These are phyloP conservation scores for Meyerozyma athensensis DNA, from an alignment of 1,139 yeast genomes.

Conservation along the genomic window DNA sequence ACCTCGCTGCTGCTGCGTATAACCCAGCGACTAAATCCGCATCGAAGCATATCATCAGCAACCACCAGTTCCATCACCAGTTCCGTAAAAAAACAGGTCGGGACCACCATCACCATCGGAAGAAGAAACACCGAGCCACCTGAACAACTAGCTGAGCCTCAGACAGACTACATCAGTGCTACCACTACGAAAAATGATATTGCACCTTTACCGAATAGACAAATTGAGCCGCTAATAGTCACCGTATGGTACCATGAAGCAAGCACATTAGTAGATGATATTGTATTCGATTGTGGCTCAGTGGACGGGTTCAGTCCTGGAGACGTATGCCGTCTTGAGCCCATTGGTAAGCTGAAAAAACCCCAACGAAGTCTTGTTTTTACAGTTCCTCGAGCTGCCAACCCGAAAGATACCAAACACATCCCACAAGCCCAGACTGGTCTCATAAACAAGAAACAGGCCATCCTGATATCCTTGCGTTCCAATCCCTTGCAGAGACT, in stretches of 20 bases:
- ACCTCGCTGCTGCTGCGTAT: neutral
- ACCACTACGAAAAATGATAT: constrained; percentile 5
- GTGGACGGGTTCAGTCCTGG: constrained; percentile 61
- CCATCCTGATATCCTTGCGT: constrained; percentile 49
- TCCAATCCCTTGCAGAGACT: constrained; percentile 59
- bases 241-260: constrained; percentile 75
- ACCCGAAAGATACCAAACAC: constrained; percentile 31
- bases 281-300: constrained; percentile 54
- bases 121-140: constrained; percentile 5
- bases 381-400: constrained; percentile 28
- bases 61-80: constrained; percentile 7
- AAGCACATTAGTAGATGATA: constrained; percentile 53
- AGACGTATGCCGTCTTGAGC: constrained; percentile 62
- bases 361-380: constrained; percentile 32
- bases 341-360: constrained; percentile 14
- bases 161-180: neutral
- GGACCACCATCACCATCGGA: constrained; percentile 18
- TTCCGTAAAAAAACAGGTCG: constrained; percentile 12
- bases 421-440: constrained; percentile 7
- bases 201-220: constrained; percentile 11
- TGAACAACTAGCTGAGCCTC: neutral
- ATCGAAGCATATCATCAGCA: constrained; percentile 3
- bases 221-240: constrained; percentile 26
- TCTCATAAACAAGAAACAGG: constrained; percentile 13
- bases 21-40: neutral